A percentile compares a stretch with the other conserved stretches of the same genome.
phyloP scores from a whole-genome alignment of 179 eudicot species.

The Gypsophila paniculata region DNA sequence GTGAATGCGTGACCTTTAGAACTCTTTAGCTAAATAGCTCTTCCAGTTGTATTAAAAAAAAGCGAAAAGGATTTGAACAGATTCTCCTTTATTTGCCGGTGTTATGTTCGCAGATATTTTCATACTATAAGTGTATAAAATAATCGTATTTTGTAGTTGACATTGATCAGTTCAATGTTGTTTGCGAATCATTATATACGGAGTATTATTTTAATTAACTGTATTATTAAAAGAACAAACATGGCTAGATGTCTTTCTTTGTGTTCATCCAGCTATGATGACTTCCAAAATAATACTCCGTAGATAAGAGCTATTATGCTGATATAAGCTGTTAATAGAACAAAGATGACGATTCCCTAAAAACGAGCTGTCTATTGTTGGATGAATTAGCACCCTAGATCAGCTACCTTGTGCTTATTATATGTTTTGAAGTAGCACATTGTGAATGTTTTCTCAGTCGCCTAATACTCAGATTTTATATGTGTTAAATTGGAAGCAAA shows the following conservation, averaged over 20 bases:
- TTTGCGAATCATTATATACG: not conserved
- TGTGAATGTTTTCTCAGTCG: not conserved
- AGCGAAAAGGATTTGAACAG: not conserved
- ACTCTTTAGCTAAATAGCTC: not conserved
- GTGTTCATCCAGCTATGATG: not conserved
- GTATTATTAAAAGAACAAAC: conserved; percentile 4
- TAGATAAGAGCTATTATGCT: not conserved
- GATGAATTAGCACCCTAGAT: not conserved
- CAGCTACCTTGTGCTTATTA: not conserved
- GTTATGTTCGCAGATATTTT: not conserved
- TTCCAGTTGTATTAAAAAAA: no score
- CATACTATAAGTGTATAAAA: not conserved
- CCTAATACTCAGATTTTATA: not conserved
- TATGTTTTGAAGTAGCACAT: not conserved
- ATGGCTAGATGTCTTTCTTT: not conserved
- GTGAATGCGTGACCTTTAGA: not conserved
- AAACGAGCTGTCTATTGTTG: not conserved
- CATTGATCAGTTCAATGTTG: not conserved
- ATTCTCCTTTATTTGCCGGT: not conserved
- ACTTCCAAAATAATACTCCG: no score
- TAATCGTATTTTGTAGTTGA: not conserved
- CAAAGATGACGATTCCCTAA: not conserved
- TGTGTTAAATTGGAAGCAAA: not conserved
- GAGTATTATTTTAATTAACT: not conserved
- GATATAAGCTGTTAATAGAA: not conserved